Conservation (phyloP, 164 flowering plant genomes). For the Kingdonia uniflora region DNA sequence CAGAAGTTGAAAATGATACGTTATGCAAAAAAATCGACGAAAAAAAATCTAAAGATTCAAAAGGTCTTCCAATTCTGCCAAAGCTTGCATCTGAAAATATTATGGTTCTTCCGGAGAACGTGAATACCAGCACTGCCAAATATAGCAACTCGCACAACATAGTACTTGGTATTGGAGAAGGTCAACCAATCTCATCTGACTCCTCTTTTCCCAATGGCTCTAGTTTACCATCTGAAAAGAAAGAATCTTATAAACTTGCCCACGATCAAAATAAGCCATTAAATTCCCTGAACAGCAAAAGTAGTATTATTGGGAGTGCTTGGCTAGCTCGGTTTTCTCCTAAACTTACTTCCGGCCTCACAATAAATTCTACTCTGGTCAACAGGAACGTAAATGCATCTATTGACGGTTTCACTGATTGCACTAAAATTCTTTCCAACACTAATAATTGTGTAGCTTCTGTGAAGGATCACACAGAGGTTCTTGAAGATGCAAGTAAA, state of each 20-base stretch:
- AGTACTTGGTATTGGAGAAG: constrained; percentile 11
- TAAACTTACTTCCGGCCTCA: constrained; percentile 19
- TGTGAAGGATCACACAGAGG: constrained; percentile 12
- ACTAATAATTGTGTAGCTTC: constrained; percentile 12
- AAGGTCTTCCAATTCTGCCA: constrained; percentile 10
- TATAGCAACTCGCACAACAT: constrained; percentile 16
- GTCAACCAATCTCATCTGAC: constrained; percentile 13
- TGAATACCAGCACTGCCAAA: constrained; percentile 10
- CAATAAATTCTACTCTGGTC: constrained; percentile 12
- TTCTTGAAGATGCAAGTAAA: constrained; percentile 9
- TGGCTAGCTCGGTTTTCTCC: constrained; percentile 65
- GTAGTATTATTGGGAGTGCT: constrained; percentile 28
- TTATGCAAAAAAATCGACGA: constrained; percentile 13
- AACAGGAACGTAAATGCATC: constrained; percentile 5
- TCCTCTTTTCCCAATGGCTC: constrained; percentile 22
- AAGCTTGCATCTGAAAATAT: constrained; percentile 9
- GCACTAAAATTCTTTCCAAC: constrained; percentile 11
- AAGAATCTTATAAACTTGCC: constrained; percentile 10
- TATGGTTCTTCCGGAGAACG: constrained; percentile 12
- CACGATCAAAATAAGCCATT: constrained; percentile 11
- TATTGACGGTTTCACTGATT: constrained; percentile 13
- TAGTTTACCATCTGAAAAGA: constrained; percentile 20
- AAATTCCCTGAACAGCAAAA: constrained; percentile 11
- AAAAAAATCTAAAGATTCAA: constrained; percentile 15
- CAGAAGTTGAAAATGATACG: constrained; percentile 16